Evolutionary conservation across 441 rosid species (phyloP).

Genomic region (Eutrema salsugineum): DNA sequence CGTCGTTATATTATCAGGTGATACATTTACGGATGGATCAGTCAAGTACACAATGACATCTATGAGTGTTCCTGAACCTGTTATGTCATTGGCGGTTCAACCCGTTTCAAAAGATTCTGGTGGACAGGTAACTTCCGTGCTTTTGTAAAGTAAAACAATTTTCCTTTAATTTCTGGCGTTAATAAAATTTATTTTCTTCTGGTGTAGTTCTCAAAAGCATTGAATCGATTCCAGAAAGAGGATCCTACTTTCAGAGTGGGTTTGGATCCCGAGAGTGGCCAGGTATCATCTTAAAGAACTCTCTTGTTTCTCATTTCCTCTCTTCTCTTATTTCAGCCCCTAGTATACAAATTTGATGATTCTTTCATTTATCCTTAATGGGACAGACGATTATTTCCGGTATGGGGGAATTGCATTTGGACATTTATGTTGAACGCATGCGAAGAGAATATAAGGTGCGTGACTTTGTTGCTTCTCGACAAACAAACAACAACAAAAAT

Average conservation of each 20-base stretch:
- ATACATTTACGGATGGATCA: constrained; percentile 95
- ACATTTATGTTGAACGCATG: constrained; percentile 92
- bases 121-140: constrained; percentile 65
- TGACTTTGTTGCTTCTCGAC: background rate
- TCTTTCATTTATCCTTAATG: constrained; percentile 12
- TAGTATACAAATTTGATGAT: background rate
- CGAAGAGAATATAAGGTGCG: constrained; percentile 90
- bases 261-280: constrained; percentile 96
- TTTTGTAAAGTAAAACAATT: background rate
- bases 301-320: background rate
- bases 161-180: background rate
- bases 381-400: constrained; percentile 95
- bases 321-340: background rate
- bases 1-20: constrained; percentile 48
- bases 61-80: constrained; percentile 99
- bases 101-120: constrained; percentile 97
- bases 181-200: background rate
- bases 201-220: constrained; percentile 91
- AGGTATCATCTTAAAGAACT: constrained; percentile 46
- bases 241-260: constrained; percentile 99
- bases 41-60: constrained; percentile 98
- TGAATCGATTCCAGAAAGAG: constrained; percentile 90
- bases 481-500: background rate
- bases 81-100: constrained; percentile 96
- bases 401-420: constrained; percentile 98